Evolutionary conservation across 495 filamentous ascomycete genomes (phyloP).

Genomic region (Thozetella sp.): DNA sequence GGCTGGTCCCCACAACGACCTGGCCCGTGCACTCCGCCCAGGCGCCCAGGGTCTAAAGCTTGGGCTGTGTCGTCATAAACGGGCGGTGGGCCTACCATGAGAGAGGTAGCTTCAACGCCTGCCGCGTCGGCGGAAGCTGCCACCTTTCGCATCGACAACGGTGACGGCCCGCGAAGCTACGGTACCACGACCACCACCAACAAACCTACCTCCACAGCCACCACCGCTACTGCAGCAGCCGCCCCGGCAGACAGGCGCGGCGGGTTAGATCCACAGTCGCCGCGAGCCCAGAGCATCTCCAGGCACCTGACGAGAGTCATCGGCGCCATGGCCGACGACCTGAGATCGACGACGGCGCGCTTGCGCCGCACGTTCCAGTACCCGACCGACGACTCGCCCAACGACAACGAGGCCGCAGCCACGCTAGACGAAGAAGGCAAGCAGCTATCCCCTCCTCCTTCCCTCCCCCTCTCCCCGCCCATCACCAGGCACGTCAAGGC

Average conservation of each 20-base stretch:
- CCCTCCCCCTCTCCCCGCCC: conserved; percentile 1
- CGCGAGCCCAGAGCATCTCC: background rate
- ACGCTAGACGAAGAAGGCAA: conserved; percentile 68
- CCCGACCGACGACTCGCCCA: conserved; percentile 46
- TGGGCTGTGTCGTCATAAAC: background rate
- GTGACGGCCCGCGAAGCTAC: background rate
- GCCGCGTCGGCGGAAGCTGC: background rate
- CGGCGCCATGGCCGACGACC: background rate
- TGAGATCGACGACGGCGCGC: conserved; percentile 33
- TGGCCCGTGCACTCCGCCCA: background rate
- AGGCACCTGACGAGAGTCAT: background rate
- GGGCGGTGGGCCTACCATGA: background rate
- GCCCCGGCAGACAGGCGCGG: too few relatives aligned
- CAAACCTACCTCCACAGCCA: background rate
- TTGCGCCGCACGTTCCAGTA: conserved; percentile 66
- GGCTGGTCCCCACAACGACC: too few relatives aligned
- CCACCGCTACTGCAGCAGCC: background rate
- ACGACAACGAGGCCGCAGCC: conserved; percentile 34
- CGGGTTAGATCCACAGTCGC: too few relatives aligned
- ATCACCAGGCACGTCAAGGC: conserved; percentile 13
- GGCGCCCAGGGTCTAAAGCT: too few relatives aligned
- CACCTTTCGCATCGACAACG: background rate
- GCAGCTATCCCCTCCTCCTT: background rate
- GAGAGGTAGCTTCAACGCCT: too few relatives aligned
- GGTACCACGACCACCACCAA: background rate